These are phyloP conservation scores for Flaveria ramosissima DNA, from an alignment of 129 eudicot species.

Conservation along the genomic window DNA sequence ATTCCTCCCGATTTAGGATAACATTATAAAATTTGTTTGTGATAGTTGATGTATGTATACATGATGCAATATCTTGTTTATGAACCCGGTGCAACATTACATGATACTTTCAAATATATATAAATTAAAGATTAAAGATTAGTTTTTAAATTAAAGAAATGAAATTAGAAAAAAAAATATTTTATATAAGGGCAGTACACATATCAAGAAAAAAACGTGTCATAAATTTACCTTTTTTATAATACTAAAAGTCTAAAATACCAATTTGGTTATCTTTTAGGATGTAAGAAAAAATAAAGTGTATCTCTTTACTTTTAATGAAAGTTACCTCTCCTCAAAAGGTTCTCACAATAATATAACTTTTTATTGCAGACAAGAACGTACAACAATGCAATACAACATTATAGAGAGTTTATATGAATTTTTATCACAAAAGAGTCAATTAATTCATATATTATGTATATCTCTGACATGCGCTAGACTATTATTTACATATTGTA, in stretches of 20 bases:
- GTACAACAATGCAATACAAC: not conserved
- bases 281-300: conserved; percentile 21
- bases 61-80: too few relatives aligned
- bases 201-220: not conserved
- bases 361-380: not conserved
- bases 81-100: not conserved
- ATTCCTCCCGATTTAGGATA: not conserved
- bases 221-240: conserved; percentile 7
- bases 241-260: conserved; percentile 8
- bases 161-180: not conserved
- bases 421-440: too few relatives aligned
- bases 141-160: not conserved
- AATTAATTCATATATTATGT: too few relatives aligned
- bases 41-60: not conserved
- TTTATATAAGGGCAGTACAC: not conserved
- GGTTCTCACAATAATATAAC: conserved; percentile 5
- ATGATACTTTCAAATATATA: not conserved
- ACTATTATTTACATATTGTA: too few relatives aligned
- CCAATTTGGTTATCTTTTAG: conserved; percentile 19
- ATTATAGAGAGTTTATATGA: not conserved
- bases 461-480: too few relatives aligned
- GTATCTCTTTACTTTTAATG: conserved; percentile 16
- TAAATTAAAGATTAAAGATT: too few relatives aligned
- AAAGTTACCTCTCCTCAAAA: conserved; percentile 28
- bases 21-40: not conserved